Evolutionary conservation across 1,284 basidiomycete species (phyloP).

Genomic region (Ceratobasidium sp.): DNA sequence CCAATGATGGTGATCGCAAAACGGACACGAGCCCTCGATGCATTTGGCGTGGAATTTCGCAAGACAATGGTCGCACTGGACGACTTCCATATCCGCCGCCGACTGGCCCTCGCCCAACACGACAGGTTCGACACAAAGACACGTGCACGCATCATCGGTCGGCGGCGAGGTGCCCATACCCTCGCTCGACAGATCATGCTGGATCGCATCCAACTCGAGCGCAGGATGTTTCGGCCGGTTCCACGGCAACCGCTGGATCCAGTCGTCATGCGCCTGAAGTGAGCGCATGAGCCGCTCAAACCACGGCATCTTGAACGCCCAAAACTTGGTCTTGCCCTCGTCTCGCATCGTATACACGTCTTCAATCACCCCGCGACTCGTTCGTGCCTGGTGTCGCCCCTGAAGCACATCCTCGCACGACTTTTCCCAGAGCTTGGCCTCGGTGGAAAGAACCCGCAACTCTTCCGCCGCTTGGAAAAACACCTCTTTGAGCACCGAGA

Average conservation of each 20-base stretch:
- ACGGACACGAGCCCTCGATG: slow-evolving; percentile 84
- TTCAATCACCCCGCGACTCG: slow-evolving; percentile 64
- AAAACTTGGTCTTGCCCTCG: slow-evolving; percentile 71
- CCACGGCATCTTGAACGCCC: slow-evolving; percentile 70
- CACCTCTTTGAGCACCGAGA: slow-evolving; percentile 31
- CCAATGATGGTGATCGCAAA: slow-evolving; percentile 86
- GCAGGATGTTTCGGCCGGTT: slow-evolving; percentile 50
- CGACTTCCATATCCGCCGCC: slow-evolving; percentile 73
- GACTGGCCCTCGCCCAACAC: slow-evolving; percentile 59
- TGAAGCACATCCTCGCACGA: slow-evolving; percentile 74
- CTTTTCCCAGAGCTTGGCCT: slow-evolving; percentile 72
- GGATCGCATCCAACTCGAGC: slow-evolving; percentile 64
- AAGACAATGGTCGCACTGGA: slow-evolving; percentile 83
- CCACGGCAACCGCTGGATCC: slow-evolving; percentile 77
- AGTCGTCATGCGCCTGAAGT: slow-evolving; percentile 66
- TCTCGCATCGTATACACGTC: slow-evolving; percentile 71
- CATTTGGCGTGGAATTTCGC: slow-evolving; percentile 80
- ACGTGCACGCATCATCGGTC: slow-evolving; percentile 77
- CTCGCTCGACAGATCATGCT: slow-evolving; percentile 73
- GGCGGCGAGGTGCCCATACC: slow-evolving; percentile 76
- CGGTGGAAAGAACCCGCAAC: slow-evolving; percentile 68
- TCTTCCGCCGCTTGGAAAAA: slow-evolving; percentile 59
- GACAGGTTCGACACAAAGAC: slow-evolving; percentile 75
- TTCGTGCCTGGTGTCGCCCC: slow-evolving; percentile 59
- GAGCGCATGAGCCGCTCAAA: slow-evolving; percentile 73